Base-by-base conservation (phyloP, 192 early-diverging fungal genomes). In the Backusella australiensis region DNA sequence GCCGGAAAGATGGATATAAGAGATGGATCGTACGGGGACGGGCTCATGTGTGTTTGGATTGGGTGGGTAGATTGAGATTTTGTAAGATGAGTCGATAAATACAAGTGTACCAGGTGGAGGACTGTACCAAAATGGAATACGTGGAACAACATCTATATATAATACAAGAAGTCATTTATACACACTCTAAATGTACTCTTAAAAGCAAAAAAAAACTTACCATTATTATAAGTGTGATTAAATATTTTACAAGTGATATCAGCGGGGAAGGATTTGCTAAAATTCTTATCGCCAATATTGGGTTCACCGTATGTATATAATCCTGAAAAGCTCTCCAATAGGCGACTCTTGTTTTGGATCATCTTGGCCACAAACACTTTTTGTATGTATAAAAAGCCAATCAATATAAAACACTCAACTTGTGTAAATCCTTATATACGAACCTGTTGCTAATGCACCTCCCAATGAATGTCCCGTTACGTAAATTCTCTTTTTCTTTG, bases 141-240 rank as follows among this genome's bases (percentile, higher is more conserved):
- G 74, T 17, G 74, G 35, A 4, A 75, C 42, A 32, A 75, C n/a
- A 46, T 75, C 74, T 75, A 46, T 44, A 29, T 34, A 32, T 34
- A 69, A 69, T 8, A 69, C 2, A 42, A 5, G 0, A 21, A 56
- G 53, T 23, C 42, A 9, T 15, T 42, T 49, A 14, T 17, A n/a
- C 32, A 15, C 14, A 34, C 49, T 32, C 32, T 32, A 32, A 32
- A 32, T 32, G 5, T 35, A 44, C 19, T 32, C 12, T 26, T 29
- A 32, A 17, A 69, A 32, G 32, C 4, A 70, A 17, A 36, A 17
- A 36, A 56, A 1, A 32, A n/a, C 36, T 63, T 80, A 83, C 86
- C 87, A 53, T 89, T 89, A 53, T 89, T 89, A 44, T 87, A 81
- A 12, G 84, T 80, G 49, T 89, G 87, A 73, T 89, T 83, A 56